A percentile compares a stretch with the other conserved stretches of the same genome.
Conservation (phyloP, 305 asterid species). For the Solanum hybrid region DNA sequence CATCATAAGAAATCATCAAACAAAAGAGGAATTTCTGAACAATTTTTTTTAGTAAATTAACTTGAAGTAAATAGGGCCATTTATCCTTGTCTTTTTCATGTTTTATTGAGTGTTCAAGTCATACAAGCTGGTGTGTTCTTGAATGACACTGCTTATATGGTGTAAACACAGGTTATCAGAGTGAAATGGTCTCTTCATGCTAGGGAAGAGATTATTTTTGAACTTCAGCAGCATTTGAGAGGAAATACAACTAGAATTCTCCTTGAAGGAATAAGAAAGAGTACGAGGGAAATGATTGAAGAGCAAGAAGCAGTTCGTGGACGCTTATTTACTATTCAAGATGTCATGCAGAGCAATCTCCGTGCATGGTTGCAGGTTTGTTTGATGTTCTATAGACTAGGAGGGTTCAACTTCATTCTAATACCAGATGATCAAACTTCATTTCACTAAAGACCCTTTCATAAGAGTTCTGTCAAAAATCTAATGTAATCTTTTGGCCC, state of each 20-base stretch:
- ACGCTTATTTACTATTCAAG: slow-evolving; percentile 92
- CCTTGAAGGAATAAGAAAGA: slow-evolving; percentile 72
- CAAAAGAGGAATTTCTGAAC: background rate
- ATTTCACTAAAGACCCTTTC: background rate
- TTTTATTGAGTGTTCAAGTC: background rate
- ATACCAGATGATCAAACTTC: background rate
- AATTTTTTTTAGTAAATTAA: background rate
- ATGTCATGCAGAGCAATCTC: slow-evolving; percentile 92
- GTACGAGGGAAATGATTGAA: slow-evolving; percentile 89
- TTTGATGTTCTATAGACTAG: slow-evolving; percentile 2
- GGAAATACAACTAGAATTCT: slow-evolving; percentile 51
- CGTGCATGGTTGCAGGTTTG: slow-evolving; percentile 97
- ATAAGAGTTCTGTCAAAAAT: background rate
- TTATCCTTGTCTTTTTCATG: background rate
- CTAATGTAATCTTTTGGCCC: background rate
- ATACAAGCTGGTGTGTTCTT: background rate
- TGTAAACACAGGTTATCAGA: slow-evolving; percentile 59
- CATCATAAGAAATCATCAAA: background rate
- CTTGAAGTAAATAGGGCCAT: background rate
- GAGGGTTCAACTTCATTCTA: background rate
- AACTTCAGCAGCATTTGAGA: slow-evolving; percentile 83
- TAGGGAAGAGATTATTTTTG: slow-evolving; percentile 93
- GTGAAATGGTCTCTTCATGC: slow-evolving; percentile 99
- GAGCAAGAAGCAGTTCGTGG: slow-evolving; percentile 99
- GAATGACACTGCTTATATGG: background rate